Percentiles rank a stretch among this genome's conserved stretches.
phyloP scores from a whole-genome alignment of 305 asterid genomes.

The Ajuga reptans region DNA sequence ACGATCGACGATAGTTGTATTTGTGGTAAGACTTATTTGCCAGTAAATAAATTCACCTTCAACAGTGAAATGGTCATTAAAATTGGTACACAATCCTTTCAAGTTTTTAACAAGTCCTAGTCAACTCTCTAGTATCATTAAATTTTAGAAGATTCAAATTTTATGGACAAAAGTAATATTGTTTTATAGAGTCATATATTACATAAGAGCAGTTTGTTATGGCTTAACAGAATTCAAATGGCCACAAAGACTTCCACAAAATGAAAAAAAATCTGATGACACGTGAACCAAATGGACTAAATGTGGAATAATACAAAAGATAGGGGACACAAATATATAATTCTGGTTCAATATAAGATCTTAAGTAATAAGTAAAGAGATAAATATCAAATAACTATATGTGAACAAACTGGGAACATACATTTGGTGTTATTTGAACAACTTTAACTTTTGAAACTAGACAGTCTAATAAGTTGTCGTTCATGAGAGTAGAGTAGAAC shows the following conservation, averaged over 20 bases:
- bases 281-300: neutral
- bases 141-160: neutral
- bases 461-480: slow-evolving; percentile 45
- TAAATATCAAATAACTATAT: neutral
- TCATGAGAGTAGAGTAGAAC: slow-evolving; percentile 43
- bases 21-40: slow-evolving; percentile 5
- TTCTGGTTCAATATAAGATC: neutral
- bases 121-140: neutral
- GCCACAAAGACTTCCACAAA: neutral
- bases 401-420: slow-evolving; percentile 23
- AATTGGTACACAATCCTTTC: neutral
- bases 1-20: neutral
- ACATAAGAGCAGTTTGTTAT: neutral
- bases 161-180: neutral
- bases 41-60: neutral
- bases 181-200: neutral
- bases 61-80: neutral
- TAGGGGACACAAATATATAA: neutral
- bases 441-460: slow-evolving; percentile 44
- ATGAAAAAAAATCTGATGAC: neutral
- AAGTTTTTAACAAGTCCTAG: neutral
- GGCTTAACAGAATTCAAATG: neutral
- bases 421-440: slow-evolving; percentile 36
- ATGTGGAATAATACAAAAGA: neutral
- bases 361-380: slow-evolving; percentile 5